Evolutionary conservation across 805 yeast species (phyloP).

Genomic region (Candida anglica): DNA sequence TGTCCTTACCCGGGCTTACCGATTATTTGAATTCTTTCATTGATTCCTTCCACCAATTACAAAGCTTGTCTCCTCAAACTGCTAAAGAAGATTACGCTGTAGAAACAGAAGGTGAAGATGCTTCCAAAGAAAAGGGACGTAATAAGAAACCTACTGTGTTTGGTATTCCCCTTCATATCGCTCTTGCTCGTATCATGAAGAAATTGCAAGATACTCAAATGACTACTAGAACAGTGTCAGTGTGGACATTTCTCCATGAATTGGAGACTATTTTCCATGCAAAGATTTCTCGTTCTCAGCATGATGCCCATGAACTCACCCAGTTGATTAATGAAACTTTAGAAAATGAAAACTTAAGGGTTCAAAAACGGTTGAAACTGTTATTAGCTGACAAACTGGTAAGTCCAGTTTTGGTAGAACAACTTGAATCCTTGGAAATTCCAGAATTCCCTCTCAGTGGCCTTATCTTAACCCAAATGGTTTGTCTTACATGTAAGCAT

Average conservation of each 20-base stretch:
- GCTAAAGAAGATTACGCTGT: slow-evolving; percentile 1
- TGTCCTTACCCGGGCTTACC: slow-evolving; percentile 56
- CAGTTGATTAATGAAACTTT: slow-evolving; percentile 78
- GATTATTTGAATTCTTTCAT: slow-evolving; percentile 48
- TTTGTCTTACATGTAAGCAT: slow-evolving; percentile 64
- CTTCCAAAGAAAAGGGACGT: slow-evolving; percentile 6
- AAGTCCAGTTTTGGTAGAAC: slow-evolving; percentile 4
- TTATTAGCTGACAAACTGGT: slow-evolving; percentile 4
- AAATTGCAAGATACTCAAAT: slow-evolving; percentile 62
- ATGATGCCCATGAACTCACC: slow-evolving; percentile 92
- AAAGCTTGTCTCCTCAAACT: slow-evolving; percentile 10
- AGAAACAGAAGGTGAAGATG: slow-evolving; percentile 2
- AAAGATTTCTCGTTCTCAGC: slow-evolving; percentile 72
- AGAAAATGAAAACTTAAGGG: slow-evolving; percentile 53
- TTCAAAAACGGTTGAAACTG: slow-evolving; percentile 30
- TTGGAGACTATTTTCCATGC: slow-evolving; percentile 72
- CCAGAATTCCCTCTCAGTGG: slow-evolving; percentile 79
- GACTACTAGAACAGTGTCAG: slow-evolving; percentile 54
- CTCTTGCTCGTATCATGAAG: slow-evolving; percentile 47
- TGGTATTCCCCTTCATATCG: slow-evolving; percentile 53
- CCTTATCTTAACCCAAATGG: slow-evolving; percentile 57
- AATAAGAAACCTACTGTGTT: slow-evolving; percentile 17
- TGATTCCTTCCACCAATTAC: slow-evolving; percentile 19
- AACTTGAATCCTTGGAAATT: slow-evolving; percentile 18
- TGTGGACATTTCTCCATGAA: slow-evolving; percentile 73